Conservation (phyloP, 179 eudicot genomes). For the Beta lomatogona region DNA sequence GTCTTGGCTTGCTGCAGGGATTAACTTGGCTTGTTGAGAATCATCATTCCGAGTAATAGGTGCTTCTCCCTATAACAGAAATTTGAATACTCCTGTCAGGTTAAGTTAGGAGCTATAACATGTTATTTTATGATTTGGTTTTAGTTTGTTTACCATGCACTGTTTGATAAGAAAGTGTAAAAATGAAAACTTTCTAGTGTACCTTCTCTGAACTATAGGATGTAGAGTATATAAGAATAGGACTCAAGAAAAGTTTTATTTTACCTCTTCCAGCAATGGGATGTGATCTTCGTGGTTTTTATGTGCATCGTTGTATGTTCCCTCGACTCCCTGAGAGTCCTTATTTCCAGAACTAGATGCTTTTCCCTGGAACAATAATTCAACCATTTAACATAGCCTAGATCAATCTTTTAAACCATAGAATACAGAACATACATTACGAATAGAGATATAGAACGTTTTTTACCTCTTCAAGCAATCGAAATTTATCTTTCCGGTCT, state of each 20-base stretch:
- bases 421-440: no score
- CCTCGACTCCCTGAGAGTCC: background rate
- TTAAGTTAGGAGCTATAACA: background rate
- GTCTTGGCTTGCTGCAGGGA: background rate
- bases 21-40: background rate
- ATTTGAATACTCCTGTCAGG: background rate
- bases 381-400: background rate
- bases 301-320: background rate
- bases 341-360: background rate
- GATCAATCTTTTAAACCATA: no score
- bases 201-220: no score
- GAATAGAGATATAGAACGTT: no score
- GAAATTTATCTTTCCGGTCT: background rate
- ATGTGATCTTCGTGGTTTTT: background rate
- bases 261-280: background rate
- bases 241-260: no score
- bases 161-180: no score
- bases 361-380: background rate
- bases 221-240: no score
- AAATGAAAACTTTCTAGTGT: no score
- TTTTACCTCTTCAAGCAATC: background rate
- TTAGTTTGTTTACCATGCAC: no score
- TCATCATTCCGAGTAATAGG: background rate
- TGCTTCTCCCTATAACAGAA: background rate
- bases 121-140: background rate